Conservation (phyloP, 192 early-diverging fungal species). For the Gigaspora rosea region DNA sequence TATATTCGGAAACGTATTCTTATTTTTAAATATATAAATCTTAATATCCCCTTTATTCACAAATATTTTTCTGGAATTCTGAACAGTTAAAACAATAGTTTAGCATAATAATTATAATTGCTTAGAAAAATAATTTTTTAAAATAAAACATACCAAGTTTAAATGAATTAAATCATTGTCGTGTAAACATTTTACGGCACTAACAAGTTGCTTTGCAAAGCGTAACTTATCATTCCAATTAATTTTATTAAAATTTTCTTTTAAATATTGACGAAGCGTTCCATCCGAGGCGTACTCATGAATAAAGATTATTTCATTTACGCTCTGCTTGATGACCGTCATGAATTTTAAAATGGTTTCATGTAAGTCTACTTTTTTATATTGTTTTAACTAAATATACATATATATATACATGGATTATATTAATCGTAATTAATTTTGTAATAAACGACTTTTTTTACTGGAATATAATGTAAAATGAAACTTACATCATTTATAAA, state of each 20-base stretch:
- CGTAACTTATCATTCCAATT: slow-evolving; percentile 3
- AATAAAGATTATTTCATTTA: neutral
- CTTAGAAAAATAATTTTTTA: neutral
- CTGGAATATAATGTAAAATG: too few species aligned
- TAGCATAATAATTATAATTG: neutral
- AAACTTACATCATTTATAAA: too few species aligned
- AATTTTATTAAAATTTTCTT: neutral
- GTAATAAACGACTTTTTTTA: too few species aligned
- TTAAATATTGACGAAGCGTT: neutral
- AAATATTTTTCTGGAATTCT: neutral
- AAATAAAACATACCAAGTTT: neutral
- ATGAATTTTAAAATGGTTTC: too few species aligned
- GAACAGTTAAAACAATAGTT: neutral
- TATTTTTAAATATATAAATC: neutral
- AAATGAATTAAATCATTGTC: neutral
- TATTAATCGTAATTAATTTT: too few species aligned
- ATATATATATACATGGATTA: too few species aligned
- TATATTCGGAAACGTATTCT: neutral
- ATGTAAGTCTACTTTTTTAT: too few species aligned
- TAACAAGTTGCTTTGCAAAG: neutral
- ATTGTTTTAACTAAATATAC: too few species aligned
- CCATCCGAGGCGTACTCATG: neutral
- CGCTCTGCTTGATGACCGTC: too few species aligned
- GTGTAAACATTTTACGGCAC: neutral
- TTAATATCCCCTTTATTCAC: neutral